Evolutionary conservation across 352 stramenopile genomes (phyloP).

Genomic region (Phytophthora hybrid): DNA sequence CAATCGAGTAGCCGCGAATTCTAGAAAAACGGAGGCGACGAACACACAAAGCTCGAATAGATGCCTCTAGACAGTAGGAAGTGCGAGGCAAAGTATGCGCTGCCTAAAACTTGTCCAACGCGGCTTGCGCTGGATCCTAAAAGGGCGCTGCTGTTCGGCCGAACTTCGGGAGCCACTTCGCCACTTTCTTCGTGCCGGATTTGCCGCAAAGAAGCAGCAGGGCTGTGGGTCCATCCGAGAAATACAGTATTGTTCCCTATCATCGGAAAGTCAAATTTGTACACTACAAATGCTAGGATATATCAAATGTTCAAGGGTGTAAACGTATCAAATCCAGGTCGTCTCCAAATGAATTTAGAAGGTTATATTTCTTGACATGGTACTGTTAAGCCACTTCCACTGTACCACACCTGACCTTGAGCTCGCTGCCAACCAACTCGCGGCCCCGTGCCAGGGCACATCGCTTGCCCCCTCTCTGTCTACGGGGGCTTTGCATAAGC

Average conservation of each 20-base stretch:
- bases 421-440: conserved; percentile 1
- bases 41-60: not conserved
- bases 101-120: not conserved
- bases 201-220: conserved; percentile 12
- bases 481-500: conserved; percentile 2
- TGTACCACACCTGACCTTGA: not conserved
- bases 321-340: too few species aligned
- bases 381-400: not conserved
- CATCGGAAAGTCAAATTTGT: not conserved
- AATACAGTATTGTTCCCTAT: not conserved
- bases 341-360: not conserved
- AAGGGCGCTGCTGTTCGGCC: not conserved
- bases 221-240: not conserved
- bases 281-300: not conserved
- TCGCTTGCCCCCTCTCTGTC: not conserved
- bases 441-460: not conserved
- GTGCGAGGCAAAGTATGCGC: not conserved
- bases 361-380: not conserved
- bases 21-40: not conserved
- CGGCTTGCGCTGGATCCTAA: conserved; percentile 7
- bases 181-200: conserved; percentile 2
- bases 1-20: not conserved
- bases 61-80: not conserved
- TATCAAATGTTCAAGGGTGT: not conserved
- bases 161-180: not conserved